Conservation (phyloP, 805 yeast species). For the Hanseniaspora guilliermondii region DNA sequence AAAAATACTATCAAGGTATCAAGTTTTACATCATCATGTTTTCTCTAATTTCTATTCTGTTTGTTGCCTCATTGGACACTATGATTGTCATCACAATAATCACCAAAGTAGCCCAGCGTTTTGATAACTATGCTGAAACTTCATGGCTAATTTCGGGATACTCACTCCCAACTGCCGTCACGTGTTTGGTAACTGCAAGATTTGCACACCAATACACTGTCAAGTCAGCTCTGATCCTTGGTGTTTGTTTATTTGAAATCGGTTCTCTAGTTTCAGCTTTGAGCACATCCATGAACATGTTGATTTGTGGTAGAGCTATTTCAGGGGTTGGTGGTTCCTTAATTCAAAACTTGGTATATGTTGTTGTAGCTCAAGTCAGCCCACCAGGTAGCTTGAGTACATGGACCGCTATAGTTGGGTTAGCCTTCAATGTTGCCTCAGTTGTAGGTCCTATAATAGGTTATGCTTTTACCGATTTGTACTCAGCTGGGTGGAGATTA, state of each 20-base stretch:
- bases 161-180: conserved; percentile 40
- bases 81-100: conserved; percentile 44
- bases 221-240: conserved; percentile 34
- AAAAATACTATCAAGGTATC: conserved; percentile 9
- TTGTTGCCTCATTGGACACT: conserved; percentile 41
- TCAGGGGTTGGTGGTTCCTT: conserved; percentile 71
- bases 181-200: conserved; percentile 49
- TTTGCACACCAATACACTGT: conserved; percentile 47
- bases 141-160: conserved; percentile 52
- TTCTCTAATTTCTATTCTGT: conserved; percentile 21
- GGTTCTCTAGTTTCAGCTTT: conserved; percentile 53
- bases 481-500: conserved; percentile 56
- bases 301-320: conserved; percentile 59
- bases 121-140: conserved; percentile 38
- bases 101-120: conserved; percentile 38
- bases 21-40: conserved; percentile 14
- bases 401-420: conserved; percentile 20
- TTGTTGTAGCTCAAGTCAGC: conserved; percentile 35
- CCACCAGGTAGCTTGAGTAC: conserved; percentile 21
- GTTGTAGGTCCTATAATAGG: conserved; percentile 55
- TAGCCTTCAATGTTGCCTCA: conserved; percentile 36
- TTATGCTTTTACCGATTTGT: conserved; percentile 43
- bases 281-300: conserved; percentile 41
- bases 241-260: conserved; percentile 41
- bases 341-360: conserved; percentile 43